phyloP scores from a whole-genome alignment of 306 rosid species.

The Hylodesmum podocarpum region DNA sequence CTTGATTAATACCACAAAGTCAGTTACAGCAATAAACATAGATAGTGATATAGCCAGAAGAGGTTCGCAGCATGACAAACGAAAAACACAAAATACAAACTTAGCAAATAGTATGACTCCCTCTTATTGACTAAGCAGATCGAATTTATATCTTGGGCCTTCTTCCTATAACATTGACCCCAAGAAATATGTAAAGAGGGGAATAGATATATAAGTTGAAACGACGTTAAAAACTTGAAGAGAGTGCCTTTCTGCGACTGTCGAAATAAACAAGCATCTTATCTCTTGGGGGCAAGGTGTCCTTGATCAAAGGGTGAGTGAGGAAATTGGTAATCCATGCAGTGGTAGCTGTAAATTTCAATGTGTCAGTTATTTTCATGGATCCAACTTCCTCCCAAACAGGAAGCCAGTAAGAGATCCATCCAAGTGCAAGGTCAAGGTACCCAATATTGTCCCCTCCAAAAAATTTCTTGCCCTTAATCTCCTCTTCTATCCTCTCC shows the following conservation, averaged over 20 bases:
- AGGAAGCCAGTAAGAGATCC: conserved; percentile 54
- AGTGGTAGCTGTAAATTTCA: conserved; percentile 32
- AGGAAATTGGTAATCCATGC: conserved; percentile 42
- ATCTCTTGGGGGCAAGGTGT: conserved; percentile 47
- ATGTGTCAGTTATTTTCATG: conserved; percentile 37
- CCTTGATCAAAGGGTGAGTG: conserved; percentile 41
- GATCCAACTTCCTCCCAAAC: conserved; percentile 50
- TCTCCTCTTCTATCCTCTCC: conserved; percentile 46
- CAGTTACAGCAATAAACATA: no score
- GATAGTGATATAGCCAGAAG: no score
- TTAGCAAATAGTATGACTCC: neutral
- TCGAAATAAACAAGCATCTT: conserved; percentile 36
- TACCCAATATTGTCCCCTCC: conserved; percentile 56
- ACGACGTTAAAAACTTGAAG: neutral
- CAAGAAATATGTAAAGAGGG: neutral
- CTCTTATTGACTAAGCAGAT: neutral
- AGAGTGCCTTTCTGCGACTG: neutral
- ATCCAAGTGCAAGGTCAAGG: conserved; percentile 54
- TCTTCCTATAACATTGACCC: neutral
- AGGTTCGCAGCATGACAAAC: no score
- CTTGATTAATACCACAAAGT: no score
- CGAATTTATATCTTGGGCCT: neutral
- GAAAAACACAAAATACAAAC: no score
- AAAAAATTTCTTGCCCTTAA: conserved; percentile 43
- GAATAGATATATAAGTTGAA: neutral